These are phyloP conservation scores for Aegilops bicornis DNA, from an alignment of 176 grass and related monocot species.

Conservation along the genomic window DNA sequence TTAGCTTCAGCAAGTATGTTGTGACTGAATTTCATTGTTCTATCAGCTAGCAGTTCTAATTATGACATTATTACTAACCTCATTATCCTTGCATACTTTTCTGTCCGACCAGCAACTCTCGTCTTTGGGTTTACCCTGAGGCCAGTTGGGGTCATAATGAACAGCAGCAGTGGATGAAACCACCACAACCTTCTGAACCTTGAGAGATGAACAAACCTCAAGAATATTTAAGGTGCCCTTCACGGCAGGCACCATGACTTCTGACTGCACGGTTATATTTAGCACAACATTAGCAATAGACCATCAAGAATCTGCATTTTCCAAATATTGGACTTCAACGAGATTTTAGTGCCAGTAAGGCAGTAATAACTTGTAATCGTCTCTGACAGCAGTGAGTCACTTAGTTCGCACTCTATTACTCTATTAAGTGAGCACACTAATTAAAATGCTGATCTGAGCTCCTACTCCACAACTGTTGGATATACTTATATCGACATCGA, in stretches of 20 bases:
- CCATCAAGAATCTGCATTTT: neutral
- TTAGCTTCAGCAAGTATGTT: neutral
- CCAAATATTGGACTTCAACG: neutral
- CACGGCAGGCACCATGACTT: slow-evolving; percentile 26
- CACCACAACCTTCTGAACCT: slow-evolving; percentile 26
- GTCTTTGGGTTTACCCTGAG: slow-evolving; percentile 17
- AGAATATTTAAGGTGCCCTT: slow-evolving; percentile 34
- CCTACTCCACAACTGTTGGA: no score
- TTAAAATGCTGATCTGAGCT: no score
- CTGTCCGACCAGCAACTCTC: slow-evolving; percentile 51
- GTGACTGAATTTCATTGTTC: neutral
- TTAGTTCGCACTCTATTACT: no score
- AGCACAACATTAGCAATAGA: neutral
- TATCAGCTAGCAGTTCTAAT: neutral
- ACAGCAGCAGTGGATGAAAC: slow-evolving; percentile 31
- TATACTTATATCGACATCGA: no score
- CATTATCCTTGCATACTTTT: slow-evolving; percentile 4
- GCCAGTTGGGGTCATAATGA: slow-evolving; percentile 27
- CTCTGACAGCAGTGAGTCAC: no score
- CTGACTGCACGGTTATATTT: slow-evolving; percentile 5
- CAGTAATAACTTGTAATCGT: no score
- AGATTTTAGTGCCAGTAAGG: neutral
- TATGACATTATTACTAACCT: slow-evolving; percentile 11
- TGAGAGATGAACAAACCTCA: slow-evolving; percentile 4
- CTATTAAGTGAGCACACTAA: no score